These are phyloP conservation scores for Mycosphaerella sp. DNA, from an alignment of 2,329 filamentous ascomycete genomes.

Conservation along the genomic window DNA sequence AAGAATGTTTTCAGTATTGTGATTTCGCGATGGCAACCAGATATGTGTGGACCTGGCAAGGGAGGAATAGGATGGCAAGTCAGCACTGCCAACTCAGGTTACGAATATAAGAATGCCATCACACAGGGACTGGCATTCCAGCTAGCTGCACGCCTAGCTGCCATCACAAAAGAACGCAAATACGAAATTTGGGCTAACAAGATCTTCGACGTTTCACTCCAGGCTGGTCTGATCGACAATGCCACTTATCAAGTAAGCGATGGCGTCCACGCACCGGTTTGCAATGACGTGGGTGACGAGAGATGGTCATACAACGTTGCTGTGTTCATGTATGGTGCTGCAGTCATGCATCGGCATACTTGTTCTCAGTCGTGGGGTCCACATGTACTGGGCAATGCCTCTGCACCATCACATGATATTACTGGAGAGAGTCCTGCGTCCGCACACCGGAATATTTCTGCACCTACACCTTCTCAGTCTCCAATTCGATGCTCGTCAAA, in stretches of 20 bases:
- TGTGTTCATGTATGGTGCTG: constrained; percentile 45
- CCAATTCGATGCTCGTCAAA: too few relatives aligned
- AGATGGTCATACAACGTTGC: constrained; percentile 45
- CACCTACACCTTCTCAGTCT: neutral
- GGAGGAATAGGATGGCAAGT: constrained; percentile 85
- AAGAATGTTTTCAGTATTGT: constrained; percentile 77
- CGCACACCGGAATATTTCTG: neutral
- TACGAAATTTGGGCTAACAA: constrained; percentile 59
- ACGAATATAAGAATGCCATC: constrained; percentile 79
- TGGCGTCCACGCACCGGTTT: constrained; percentile 43
- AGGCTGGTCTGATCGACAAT: constrained; percentile 55
- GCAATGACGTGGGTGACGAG: constrained; percentile 40
- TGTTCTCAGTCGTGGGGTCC: neutral
- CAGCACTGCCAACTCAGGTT: constrained; percentile 65
- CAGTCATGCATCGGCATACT: constrained; percentile 36
- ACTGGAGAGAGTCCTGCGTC: too few relatives aligned
- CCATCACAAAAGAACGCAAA: constrained; percentile 43
- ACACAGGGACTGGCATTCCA: constrained; percentile 79
- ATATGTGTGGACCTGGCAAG: constrained; percentile 43
- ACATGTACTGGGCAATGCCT: neutral
- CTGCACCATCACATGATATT: neutral
- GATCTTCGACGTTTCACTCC: constrained; percentile 32
- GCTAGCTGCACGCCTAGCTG: constrained; percentile 54
- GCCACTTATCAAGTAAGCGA: constrained; percentile 42
- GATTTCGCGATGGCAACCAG: constrained; percentile 61